Evolutionary conservation across 371 early-diverging fungal genomes (phyloP).

Genomic region (Mortierella sp.): DNA sequence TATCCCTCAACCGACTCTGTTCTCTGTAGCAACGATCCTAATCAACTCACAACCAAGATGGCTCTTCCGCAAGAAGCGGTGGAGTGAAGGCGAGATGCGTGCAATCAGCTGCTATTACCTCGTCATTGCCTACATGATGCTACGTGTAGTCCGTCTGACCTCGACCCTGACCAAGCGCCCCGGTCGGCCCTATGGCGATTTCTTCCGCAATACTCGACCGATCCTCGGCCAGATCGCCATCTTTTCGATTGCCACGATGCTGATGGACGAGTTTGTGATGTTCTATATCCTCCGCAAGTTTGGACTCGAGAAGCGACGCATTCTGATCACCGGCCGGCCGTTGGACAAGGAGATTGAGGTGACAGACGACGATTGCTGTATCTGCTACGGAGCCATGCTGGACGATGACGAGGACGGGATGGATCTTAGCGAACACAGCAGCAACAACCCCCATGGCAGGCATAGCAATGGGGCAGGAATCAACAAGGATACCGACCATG

Average conservation of each 20-base stretch:
- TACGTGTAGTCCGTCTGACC: constrained; percentile 49
- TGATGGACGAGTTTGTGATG: constrained; percentile 53
- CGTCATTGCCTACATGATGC: constrained; percentile 57
- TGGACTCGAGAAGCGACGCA: constrained; percentile 55
- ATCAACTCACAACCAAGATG: constrained; percentile 58
- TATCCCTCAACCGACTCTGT: not conserved
- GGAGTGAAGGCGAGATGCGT: constrained; percentile 58
- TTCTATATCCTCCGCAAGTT: constrained; percentile 59
- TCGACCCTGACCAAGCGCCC: constrained; percentile 51
- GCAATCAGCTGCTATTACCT: constrained; percentile 57
- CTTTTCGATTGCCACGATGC: constrained; percentile 48
- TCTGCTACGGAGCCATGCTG: constrained; percentile 58
- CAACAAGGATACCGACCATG: constrained; percentile 51
- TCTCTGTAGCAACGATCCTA: constrained; percentile 43
- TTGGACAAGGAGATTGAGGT: constrained; percentile 41
- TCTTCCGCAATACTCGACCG: constrained; percentile 50
- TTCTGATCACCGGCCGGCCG: constrained; percentile 49
- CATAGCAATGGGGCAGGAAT: constrained; percentile 13
- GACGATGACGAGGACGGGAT: constrained; percentile 41
- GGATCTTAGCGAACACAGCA: constrained; percentile 28
- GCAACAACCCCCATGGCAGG: constrained; percentile 13
- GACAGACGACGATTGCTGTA: constrained; percentile 55
- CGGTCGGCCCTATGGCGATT: constrained; percentile 56
- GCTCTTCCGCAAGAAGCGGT: constrained; percentile 57
- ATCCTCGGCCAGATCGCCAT: constrained; percentile 47